phyloP scores from a whole-genome alignment of 2,329 filamentous ascomycete genomes.

The Xylaria sp. region DNA sequence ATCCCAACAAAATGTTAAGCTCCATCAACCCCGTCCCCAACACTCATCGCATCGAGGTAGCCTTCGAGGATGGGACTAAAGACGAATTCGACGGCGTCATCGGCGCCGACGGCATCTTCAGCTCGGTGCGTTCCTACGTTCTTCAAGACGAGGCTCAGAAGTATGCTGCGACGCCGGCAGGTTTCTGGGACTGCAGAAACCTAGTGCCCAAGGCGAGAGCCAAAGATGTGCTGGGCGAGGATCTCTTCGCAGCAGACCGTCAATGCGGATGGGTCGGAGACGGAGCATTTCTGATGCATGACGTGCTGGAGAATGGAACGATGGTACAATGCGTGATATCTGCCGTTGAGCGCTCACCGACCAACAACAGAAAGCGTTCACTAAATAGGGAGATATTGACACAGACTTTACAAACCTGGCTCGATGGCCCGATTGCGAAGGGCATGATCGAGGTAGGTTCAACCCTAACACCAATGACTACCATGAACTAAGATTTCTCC shows the following conservation, averaged over 20 bases:
- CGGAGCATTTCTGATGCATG: constrained; percentile 36
- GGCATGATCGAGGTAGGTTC: constrained; percentile 38
- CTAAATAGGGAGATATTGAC: constrained; percentile 25
- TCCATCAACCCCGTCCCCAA: constrained; percentile 12
- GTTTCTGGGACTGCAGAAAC: constrained; percentile 38
- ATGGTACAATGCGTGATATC: constrained; percentile 40
- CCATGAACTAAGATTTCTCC: not conserved
- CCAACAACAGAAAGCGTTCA: constrained; percentile 22
- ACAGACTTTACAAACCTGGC: constrained; percentile 24
- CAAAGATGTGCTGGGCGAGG: constrained; percentile 24
- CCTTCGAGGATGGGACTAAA: constrained; percentile 28
- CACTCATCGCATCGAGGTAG: constrained; percentile 8
- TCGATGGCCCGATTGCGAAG: constrained; percentile 33
- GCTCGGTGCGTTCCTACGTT: constrained; percentile 31
- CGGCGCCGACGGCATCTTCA: constrained; percentile 39
- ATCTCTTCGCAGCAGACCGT: constrained; percentile 33
- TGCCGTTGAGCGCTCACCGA: constrained; percentile 25
- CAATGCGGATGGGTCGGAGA: constrained; percentile 38
- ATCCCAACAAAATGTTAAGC: constrained; percentile 34
- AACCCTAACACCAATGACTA: not conserved
- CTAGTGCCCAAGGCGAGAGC: constrained; percentile 34
- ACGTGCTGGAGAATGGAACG: constrained; percentile 34
- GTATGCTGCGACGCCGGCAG: constrained; percentile 24
- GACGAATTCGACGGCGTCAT: constrained; percentile 36
- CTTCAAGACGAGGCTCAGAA: not conserved